Percentiles rank a stretch among this genome's conserved stretches.
Evolutionary conservation across 1,284 basidiomycete genomes (phyloP).

Genomic region (Rhodotorula sp.): DNA sequence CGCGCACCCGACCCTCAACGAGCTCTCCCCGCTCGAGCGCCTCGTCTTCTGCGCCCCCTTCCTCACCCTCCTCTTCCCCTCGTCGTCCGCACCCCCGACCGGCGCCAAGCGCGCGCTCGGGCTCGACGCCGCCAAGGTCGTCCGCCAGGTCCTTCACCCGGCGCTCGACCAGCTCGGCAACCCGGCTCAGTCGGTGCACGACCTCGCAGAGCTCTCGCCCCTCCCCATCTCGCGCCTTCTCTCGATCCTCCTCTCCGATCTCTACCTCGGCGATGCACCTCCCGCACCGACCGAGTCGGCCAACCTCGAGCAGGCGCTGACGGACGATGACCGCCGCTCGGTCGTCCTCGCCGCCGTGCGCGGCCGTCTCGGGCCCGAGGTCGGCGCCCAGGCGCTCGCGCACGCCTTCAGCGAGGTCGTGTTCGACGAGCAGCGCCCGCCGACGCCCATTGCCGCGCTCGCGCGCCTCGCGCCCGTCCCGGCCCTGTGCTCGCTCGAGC

Average conservation of each 20-base stretch:
- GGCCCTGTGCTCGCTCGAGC: conserved; percentile 55
- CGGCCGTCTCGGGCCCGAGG: conserved; percentile 47
- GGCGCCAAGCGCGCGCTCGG: conserved; percentile 33
- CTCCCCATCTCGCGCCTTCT: conserved; percentile 74
- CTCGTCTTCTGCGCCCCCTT: conserved; percentile 74
- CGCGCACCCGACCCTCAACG: conserved; percentile 73
- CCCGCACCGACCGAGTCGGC: conserved; percentile 10
- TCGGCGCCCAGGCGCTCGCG: conserved; percentile 45
- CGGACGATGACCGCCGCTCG: conserved; percentile 44
- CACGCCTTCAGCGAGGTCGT: conserved; percentile 48
- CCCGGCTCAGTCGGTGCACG: conserved; percentile 60
- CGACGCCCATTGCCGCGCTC: conserved; percentile 28
- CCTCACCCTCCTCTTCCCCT: conserved; percentile 58
- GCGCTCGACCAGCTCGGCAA: conserved; percentile 37
- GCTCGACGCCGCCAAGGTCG: conserved; percentile 35
- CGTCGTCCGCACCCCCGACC: conserved; percentile 9
- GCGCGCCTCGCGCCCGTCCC: conserved; percentile 40
- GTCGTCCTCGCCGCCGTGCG: conserved; percentile 46
- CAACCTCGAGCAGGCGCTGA: conserved; percentile 41
- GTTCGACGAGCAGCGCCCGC: conserved; percentile 12
- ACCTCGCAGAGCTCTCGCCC: conserved; percentile 73
- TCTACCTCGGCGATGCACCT: conserved; percentile 39
- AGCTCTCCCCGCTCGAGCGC: conserved; percentile 73
- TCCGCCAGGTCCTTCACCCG: conserved; percentile 22
- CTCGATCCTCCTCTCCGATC: conserved; percentile 70